Conservation (phyloP, 768 basidiomycete genomes). For the Russula ochroleuca region DNA sequence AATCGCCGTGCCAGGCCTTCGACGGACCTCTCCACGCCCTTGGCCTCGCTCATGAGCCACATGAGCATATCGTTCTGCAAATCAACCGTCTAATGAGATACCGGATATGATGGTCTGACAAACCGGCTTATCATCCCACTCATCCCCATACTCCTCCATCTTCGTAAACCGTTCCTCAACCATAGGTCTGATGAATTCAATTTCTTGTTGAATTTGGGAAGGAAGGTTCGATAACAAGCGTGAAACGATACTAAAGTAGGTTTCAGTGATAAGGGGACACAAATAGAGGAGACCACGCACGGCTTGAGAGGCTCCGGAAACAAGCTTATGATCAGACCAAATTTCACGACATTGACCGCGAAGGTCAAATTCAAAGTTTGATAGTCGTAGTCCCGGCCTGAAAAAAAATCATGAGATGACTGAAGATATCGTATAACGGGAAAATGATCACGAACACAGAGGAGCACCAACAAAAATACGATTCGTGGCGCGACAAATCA, state of each 20-base stretch:
- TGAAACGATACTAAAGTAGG: background rate
- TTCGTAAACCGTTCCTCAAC: conserved; percentile 6
- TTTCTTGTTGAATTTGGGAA: no score
- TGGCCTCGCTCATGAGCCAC: conserved; percentile 40
- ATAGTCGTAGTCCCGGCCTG: conserved; percentile 44
- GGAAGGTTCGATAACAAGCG: background rate
- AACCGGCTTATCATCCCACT: background rate
- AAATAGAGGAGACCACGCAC: conserved; percentile 31
- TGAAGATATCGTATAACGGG: background rate
- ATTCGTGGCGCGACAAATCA: no score
- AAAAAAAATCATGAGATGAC: background rate
- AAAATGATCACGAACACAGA: conserved; percentile 32
- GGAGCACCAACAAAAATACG: conserved; percentile 37
- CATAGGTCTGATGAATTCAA: no score
- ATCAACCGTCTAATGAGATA: background rate
- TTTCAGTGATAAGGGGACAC: background rate
- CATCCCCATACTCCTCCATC: background rate
- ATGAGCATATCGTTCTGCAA: conserved; percentile 39
- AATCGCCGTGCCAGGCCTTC: conserved; percentile 34
- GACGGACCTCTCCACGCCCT: conserved; percentile 33
- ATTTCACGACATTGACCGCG: conserved; percentile 37
- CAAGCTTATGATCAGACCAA: conserved; percentile 34
- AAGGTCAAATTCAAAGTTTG: conserved; percentile 27
- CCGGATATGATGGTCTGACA: no score
- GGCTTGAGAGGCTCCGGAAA: conserved; percentile 43